phyloP scores from a whole-genome alignment of 2,329 filamentous ascomycete genomes.

The Microdochium bolleyi region DNA sequence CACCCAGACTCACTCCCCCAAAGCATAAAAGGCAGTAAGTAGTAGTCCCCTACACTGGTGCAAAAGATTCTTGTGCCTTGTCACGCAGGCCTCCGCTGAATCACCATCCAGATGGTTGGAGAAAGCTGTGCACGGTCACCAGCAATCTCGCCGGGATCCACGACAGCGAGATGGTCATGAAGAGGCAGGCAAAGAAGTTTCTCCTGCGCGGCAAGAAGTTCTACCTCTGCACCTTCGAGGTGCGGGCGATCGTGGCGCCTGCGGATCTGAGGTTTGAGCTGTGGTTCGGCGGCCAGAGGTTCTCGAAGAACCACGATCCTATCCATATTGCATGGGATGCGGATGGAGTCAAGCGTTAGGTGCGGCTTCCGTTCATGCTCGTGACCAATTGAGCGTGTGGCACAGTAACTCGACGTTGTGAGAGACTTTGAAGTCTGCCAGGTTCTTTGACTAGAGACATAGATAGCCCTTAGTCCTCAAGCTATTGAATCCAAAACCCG shows the following conservation, averaged over 20 bases:
- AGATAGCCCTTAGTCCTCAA: too few species aligned
- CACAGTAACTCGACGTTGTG: too few species aligned
- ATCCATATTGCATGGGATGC: conserved; percentile 26
- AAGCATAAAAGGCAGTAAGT: conserved; percentile 27
- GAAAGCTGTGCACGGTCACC: conserved; percentile 28
- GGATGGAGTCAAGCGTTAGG: conserved; percentile 12
- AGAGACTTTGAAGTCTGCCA: too few species aligned
- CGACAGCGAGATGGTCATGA: conserved; percentile 27
- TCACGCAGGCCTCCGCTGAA: not conserved
- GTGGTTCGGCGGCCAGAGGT: conserved; percentile 31
- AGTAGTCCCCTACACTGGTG: not conserved
- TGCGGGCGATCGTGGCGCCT: conserved; percentile 45
- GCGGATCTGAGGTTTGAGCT: conserved; percentile 42
- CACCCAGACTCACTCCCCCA: conserved; percentile 25
- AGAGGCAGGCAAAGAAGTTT: conserved; percentile 23
- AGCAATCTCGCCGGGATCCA: conserved; percentile 30
- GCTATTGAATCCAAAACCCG: too few species aligned
- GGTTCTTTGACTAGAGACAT: too few species aligned
- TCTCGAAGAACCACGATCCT: conserved; percentile 28
- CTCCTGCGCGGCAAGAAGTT: conserved; percentile 25
- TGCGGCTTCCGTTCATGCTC: too few species aligned
- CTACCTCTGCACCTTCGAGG: conserved; percentile 34
- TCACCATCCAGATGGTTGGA: conserved; percentile 21
- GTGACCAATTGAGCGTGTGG: too few species aligned
- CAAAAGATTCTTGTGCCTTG: not conserved